A percentile compares a stretch with the other conserved stretches of the same genome.
Evolutionary conservation across 805 yeast species (phyloP).

Genomic region (Maudiozyma bulderi): DNA sequence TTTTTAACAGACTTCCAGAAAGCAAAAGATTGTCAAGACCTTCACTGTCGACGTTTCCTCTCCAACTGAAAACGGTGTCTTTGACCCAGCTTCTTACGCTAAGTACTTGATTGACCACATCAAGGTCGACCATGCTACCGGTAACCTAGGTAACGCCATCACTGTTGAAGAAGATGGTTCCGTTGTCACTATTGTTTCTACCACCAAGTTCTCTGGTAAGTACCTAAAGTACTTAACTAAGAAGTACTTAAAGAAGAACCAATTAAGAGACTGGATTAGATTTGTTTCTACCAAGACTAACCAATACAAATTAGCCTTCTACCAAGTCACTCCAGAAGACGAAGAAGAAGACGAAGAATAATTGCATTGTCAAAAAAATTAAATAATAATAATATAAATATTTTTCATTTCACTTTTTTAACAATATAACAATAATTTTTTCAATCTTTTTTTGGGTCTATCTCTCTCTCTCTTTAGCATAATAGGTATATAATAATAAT

Average conservation of each 20-base stretch:
- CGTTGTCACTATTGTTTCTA: slow-evolving; percentile 79
- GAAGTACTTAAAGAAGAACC: slow-evolving; percentile 99
- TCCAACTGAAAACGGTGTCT: slow-evolving; percentile 95
- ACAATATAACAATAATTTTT: too few species aligned
- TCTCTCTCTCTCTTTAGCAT: not conserved
- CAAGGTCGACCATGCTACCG: slow-evolving; percentile 94
- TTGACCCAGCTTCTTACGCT: slow-evolving; percentile 95
- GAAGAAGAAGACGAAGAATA: slow-evolving; percentile 77
- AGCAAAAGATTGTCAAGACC: slow-evolving; percentile 75
- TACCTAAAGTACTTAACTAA: slow-evolving; percentile 98
- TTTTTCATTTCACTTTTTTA: not conserved
- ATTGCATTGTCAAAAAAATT: slow-evolving; percentile 21
- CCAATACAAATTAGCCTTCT: slow-evolving; percentile 96
- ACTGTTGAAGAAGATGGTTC: slow-evolving; percentile 82
- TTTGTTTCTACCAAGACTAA: slow-evolving; percentile 92
- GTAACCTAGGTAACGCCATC: slow-evolving; percentile 94
- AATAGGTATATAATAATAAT: too few species aligned
- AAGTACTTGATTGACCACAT: slow-evolving; percentile 98
- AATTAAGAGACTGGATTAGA: slow-evolving; percentile 99
- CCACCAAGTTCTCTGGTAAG: slow-evolving; percentile 97
- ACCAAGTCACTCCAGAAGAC: slow-evolving; percentile 92
- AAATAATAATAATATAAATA: not conserved
- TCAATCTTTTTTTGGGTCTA: not conserved
- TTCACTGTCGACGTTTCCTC: slow-evolving; percentile 94
- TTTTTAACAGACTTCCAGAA: slow-evolving; percentile 60